Evolutionary conservation across 2,329 filamentous ascomycete species (phyloP).

Genomic region (Aspergillus sergii): DNA sequence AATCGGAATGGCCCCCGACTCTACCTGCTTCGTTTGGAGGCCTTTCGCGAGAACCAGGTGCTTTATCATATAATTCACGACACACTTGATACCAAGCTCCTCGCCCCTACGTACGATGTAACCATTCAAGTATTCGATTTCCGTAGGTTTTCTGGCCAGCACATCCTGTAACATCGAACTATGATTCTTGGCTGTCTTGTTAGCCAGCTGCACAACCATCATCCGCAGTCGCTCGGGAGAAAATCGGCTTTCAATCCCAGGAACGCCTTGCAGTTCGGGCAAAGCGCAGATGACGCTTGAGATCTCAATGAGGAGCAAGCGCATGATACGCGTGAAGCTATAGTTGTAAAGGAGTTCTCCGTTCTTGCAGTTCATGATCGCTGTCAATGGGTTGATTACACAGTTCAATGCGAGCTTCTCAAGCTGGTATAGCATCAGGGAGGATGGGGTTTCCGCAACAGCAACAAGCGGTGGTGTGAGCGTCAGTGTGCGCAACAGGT

Average conservation of each 20-base stretch:
- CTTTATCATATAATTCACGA: conserved; percentile 72
- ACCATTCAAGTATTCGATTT: conserved; percentile 84
- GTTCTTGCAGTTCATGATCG: conserved; percentile 76
- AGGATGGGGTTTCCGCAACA: conserved; percentile 58
- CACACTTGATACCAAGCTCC: conserved; percentile 71
- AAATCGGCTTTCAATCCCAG: conserved; percentile 63
- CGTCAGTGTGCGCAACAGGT: conserved; percentile 67
- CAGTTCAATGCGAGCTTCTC: conserved; percentile 75
- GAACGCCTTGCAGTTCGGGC: conserved; percentile 70
- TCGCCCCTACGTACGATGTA: conserved; percentile 77
- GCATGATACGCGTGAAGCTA: conserved; percentile 66
- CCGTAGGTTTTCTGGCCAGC: conserved; percentile 63
- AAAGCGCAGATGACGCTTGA: conserved; percentile 69
- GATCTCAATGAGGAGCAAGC: conserved; percentile 74
- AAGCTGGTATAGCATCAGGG: conserved; percentile 73
- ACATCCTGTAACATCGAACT: conserved; percentile 72
- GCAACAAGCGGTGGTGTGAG: conserved; percentile 65
- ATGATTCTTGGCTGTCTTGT: conserved; percentile 57
- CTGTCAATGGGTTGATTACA: conserved; percentile 79
- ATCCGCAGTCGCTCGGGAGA: conserved; percentile 63
- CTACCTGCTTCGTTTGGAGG: conserved; percentile 42
- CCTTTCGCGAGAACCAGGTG: conserved; percentile 73
- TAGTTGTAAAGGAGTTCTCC: conserved; percentile 70
- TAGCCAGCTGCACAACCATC: conserved; percentile 58
- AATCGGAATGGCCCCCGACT: conserved; percentile 38